Evolutionary conservation across 495 filamentous ascomycete genomes (phyloP).

Genomic region (Podospora bellae-mahoneyi): DNA sequence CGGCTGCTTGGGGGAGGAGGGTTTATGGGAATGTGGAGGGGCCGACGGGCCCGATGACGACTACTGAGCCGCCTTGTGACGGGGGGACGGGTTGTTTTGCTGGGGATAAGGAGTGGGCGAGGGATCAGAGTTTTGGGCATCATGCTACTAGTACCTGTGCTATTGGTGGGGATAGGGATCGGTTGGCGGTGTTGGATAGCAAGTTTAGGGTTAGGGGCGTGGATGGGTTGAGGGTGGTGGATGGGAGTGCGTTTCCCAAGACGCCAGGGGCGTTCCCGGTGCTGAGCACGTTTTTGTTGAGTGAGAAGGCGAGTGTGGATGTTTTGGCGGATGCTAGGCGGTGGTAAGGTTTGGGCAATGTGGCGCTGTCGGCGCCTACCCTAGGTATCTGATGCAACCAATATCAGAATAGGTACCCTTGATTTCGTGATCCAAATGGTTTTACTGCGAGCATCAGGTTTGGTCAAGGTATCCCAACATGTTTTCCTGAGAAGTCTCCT

Average conservation of each 20-base stretch:
- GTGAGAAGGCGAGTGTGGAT: slow-evolving; percentile 53
- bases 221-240: slow-evolving; percentile 43
- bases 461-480: no score
- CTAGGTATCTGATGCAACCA: no score
- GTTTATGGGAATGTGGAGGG: slow-evolving; percentile 12
- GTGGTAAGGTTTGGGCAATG: not conserved
- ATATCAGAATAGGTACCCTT: no score
- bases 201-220: slow-evolving; percentile 39
- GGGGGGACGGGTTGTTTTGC: slow-evolving; percentile 37
- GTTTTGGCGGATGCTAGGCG: slow-evolving; percentile 29
- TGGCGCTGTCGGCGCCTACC: no score
- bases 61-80: slow-evolving; percentile 46
- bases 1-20: slow-evolving; percentile 52
- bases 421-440: no score
- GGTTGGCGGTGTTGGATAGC: slow-evolving; percentile 38
- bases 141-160: slow-evolving; percentile 37
- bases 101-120: slow-evolving; percentile 36
- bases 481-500: no score
- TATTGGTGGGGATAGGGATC: slow-evolving; percentile 41
- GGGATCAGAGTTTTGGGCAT: slow-evolving; percentile 39
- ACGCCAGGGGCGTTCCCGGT: slow-evolving; percentile 47
- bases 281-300: slow-evolving; percentile 51
- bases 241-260: slow-evolving; percentile 40
- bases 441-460: no score
- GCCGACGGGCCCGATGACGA: slow-evolving; percentile 42